A percentile compares a stretch with the other conserved stretches of the same genome.
phyloP scores from a whole-genome alignment of 495 filamentous ascomycete species.

The Staphylotrichum tortipilum region DNA sequence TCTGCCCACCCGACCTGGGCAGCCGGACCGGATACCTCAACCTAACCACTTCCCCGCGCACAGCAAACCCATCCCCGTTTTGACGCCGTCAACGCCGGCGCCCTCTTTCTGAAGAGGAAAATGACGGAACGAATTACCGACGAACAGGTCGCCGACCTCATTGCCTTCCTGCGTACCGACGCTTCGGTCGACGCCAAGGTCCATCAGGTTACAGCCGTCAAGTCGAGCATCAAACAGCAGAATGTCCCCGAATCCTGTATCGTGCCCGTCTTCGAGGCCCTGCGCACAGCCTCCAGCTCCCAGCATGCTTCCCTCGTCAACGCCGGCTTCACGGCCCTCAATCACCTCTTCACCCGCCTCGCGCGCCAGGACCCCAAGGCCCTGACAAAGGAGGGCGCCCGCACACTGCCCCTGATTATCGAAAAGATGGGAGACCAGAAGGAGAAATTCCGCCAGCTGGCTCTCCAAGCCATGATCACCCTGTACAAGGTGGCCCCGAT shows the following conservation, averaged over 20 bases:
- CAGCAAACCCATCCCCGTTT: conserved; percentile 18
- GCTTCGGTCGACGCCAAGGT: conserved; percentile 62
- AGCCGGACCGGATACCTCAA: too few species aligned
- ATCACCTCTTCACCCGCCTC: conserved; percentile 76
- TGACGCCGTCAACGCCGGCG: conserved; percentile 13
- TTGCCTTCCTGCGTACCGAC: conserved; percentile 60
- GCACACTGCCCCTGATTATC: conserved; percentile 61
- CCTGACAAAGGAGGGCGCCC: conserved; percentile 53
- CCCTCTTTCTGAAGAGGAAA: conserved; percentile 17
- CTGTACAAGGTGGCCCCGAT: conserved; percentile 55
- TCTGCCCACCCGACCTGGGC: too few species aligned
- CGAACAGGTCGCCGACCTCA: conserved; percentile 55
- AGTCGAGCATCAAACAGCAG: conserved; percentile 80
- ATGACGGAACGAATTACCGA: conserved; percentile 53
- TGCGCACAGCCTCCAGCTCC: conserved; percentile 59
- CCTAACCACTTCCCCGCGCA: not conserved
- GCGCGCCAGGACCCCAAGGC: conserved; percentile 69
- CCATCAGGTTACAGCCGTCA: conserved; percentile 59
- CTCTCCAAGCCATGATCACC: conserved; percentile 64
- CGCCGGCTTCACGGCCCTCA: conserved; percentile 74
- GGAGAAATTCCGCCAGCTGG: conserved; percentile 65
- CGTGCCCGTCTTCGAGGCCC: conserved; percentile 61
- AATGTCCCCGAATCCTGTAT: conserved; percentile 72
- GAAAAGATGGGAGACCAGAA: conserved; percentile 86
- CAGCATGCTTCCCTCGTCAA: conserved; percentile 60